These are phyloP conservation scores for Boletales sp. DNA, from an alignment of 768 basidiomycete genomes.

Conservation along the genomic window DNA sequence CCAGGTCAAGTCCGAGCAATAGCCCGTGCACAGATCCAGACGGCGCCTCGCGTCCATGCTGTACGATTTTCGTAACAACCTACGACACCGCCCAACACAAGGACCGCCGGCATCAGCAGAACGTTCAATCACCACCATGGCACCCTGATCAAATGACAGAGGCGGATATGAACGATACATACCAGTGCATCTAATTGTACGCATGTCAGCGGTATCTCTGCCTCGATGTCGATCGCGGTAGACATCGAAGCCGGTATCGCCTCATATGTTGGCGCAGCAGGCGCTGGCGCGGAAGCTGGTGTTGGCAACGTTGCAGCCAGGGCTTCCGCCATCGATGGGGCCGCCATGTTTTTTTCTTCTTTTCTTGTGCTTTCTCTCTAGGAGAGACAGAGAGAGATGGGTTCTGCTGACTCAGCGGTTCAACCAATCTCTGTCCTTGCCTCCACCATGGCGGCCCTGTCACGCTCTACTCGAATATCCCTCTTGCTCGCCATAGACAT, in stretches of 20 bases:
- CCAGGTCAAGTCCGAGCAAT: constrained; percentile 87
- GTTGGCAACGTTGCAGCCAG: constrained; percentile 78
- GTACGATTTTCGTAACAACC: constrained; percentile 92
- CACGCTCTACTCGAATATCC: constrained; percentile 71
- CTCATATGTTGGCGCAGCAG: constrained; percentile 70
- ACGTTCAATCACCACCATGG: not conserved
- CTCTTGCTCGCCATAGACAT: constrained; percentile 82
- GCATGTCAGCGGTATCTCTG: constrained; percentile 70
- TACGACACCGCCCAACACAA: constrained; percentile 28
- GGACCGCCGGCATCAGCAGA: constrained; percentile 13
- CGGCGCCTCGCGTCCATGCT: constrained; percentile 80
- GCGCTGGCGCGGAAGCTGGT: constrained; percentile 55
- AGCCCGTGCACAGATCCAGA: constrained; percentile 78
- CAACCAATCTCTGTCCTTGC: not conserved
- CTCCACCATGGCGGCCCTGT: constrained; percentile 36
- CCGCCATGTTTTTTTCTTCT: constrained; percentile 43
- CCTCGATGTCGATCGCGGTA: constrained; percentile 91
- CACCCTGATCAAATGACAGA: not conserved
- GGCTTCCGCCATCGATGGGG: constrained; percentile 89
- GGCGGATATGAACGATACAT: constrained; percentile 28
- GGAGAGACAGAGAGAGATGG: not conserved
- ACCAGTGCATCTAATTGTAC: constrained; percentile 90
- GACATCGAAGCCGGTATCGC: constrained; percentile 91
- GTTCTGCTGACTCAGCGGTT: constrained; percentile 19
- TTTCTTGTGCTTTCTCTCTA: no score